These are phyloP conservation scores for Lathyrus tuberosus DNA, from an alignment of 306 rosid genomes.

Conservation along the genomic window DNA sequence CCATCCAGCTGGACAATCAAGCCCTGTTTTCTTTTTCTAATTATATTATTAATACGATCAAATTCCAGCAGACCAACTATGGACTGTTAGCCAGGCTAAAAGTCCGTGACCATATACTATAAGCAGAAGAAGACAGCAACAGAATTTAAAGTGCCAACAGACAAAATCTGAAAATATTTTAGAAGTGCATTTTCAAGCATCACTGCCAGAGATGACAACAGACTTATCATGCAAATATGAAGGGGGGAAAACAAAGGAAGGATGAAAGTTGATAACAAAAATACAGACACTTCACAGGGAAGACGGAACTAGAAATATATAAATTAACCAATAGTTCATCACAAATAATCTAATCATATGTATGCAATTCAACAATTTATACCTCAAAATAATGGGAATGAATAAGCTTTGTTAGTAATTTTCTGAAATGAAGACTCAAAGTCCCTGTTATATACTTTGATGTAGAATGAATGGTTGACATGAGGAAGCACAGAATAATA, in stretches of 20 bases:
- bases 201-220: constrained; percentile 4
- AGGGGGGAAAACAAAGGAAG: neutral
- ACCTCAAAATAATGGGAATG: constrained; percentile 98
- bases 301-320: constrained; percentile 15
- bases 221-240: constrained; percentile 1
- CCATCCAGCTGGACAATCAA: constrained; percentile 24
- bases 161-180: constrained; percentile 11
- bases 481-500: constrained; percentile 84
- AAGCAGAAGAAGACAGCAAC: constrained; percentile 15
- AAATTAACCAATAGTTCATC: constrained; percentile 29
- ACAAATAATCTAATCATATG: constrained; percentile 7
- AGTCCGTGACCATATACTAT: neutral
- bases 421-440: constrained; percentile 94
- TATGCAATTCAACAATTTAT: constrained; percentile 34
- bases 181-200: neutral
- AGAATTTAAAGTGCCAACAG: constrained; percentile 9
- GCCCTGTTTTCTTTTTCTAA: constrained; percentile 3
- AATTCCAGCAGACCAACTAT: constrained; percentile 17
- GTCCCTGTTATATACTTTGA: constrained; percentile 89
- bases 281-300: constrained; percentile 29
- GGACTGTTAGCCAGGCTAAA: constrained; percentile 5
- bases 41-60: neutral
- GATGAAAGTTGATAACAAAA: constrained; percentile 23
- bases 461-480: constrained; percentile 83
- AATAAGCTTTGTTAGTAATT: constrained; percentile 81